Base-by-base conservation (phyloP, 805 yeast genomes). In the Candida michaelii region DNA sequence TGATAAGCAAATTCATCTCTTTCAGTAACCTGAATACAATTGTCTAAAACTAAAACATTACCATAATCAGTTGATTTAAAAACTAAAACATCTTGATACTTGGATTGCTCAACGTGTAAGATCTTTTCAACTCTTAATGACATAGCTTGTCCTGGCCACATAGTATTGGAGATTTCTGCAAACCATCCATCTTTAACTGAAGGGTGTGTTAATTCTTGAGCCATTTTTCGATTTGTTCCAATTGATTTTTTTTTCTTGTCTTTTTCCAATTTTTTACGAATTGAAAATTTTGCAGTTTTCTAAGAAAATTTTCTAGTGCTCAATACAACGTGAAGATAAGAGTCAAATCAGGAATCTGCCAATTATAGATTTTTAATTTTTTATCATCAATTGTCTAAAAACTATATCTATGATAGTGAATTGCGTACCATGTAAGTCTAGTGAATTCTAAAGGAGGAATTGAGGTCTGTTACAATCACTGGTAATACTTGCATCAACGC, bases 71-170 rank as follows among this genome's bases (percentile, higher is more conserved):
- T 82, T 39, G 95, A 85, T 70, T 90, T 87, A 74, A 91, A 93
- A 41, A 93, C 93, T 45, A 91, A 73, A 14, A 91, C 90, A 60
- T 91, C 98, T 73, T 91, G 99, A 68, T 85, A 91, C 66, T 83
- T 78, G 47, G 97, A 87, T 66, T 83, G 77, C 64, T 85, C 96
- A 48, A 79, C 85, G 69, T 86, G 89, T 52, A 91, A 76, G 40
- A 91, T 79, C 66, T 89, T 82, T 53, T 91, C 89, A 45, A 91
- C 98, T 51, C 82, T 79, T 54, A 91, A 75, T 40, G 89, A 79
- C 93, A 93, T 83, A 54, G 97, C 98, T 76, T 90, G 96, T 52
- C 99, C 99, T 23, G 99, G 98, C 95, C 97, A 91, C 88, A 89
- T 85, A 62, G 95, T 87, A 66, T 90, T 88, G 53, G 96, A 86